Base-by-base conservation (phyloP, 257 asterid species). In the Mentha longifolia region DNA sequence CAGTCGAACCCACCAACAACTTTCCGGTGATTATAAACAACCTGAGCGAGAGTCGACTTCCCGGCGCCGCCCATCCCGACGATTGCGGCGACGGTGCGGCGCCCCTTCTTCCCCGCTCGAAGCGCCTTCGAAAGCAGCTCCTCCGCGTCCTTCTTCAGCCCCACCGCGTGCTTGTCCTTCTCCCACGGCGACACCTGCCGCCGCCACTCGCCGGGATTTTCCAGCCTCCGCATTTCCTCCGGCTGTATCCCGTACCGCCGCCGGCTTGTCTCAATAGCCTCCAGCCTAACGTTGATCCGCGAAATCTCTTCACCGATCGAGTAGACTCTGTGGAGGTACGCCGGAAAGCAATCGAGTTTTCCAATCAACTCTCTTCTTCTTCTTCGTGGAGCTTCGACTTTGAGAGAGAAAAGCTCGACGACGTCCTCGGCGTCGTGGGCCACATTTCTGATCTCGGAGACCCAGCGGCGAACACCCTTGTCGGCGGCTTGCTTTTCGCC, bases 1-100 rank as follows among this genome's bases (percentile, higher is more conserved):
- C n/a, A n/a, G n/a, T n/a, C n/a, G n/a, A n/a, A n/a, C n/a, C n/a
- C 45, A 5, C 3, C 28, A 51, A 31, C 42, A 16, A 77, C 67
- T 3, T 6, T 41, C 6, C 31, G 0, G 17, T 67, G 57, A 56
- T 67, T 73, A 51, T 60, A 77, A 3, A 72, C 68, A 13, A 11
- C 20, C 11, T 41, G 52, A 13, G 77, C 81, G 3, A 77, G 74
- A 12, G 77, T 72, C 6, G 71, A 20, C 66, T 73, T 72, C 7
- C 77, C 77, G 6, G 42, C 55, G 2, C 77, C 77, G 0, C 64
- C 76, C 68, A 77, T 49, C 15, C 81, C 81, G 0, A 41, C 74
- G 11, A 77, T 57, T 17, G 56, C 37, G 22, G 69, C 59, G 2
- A 59, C 65, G 42, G 74, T 3, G n/a, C n/a, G n/a, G 17, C 50